These are phyloP conservation scores for Phytophthora cactorum DNA, from an alignment of 352 stramenopile genomes.

Conservation along the genomic window DNA sequence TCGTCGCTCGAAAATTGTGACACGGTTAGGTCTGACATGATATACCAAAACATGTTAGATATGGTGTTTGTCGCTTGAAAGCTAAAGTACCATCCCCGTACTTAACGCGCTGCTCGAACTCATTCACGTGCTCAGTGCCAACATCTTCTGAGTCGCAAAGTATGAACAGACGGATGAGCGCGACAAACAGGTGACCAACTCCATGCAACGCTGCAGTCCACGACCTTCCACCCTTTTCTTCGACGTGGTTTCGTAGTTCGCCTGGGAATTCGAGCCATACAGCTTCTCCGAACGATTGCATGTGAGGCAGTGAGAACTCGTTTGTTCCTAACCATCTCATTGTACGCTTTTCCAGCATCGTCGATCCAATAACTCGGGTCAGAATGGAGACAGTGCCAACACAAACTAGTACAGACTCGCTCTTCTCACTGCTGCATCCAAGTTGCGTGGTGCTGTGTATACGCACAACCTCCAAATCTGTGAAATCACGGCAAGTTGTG, in stretches of 20 bases:
- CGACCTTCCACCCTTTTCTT: conserved; percentile 32
- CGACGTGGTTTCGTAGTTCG: conserved; percentile 46
- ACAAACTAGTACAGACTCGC: conserved; percentile 43
- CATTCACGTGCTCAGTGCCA: conserved; percentile 85
- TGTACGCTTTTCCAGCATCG: conserved; percentile 83
- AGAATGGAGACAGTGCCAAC: conserved; percentile 81
- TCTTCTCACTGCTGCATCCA: neutral
- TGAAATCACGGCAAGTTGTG: conserved; percentile 87
- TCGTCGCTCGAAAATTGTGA: conserved; percentile 90
- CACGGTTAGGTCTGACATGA: conserved; percentile 60
- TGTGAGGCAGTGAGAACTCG: conserved; percentile 95
- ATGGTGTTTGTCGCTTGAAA: neutral
- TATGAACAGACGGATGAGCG: conserved; percentile 94
- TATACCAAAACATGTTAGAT: conserved; percentile 10
- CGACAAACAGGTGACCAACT: conserved; percentile 92
- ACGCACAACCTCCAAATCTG: conserved; percentile 87
- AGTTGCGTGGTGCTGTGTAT: conserved; percentile 42
- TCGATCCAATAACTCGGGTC: conserved; percentile 86
- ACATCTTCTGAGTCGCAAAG: conserved; percentile 88
- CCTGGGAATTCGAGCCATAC: conserved; percentile 95
- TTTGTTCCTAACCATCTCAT: conserved; percentile 80
- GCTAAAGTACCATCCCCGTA: conserved; percentile 23
- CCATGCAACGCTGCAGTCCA: conserved; percentile 75
- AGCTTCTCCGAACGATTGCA: conserved; percentile 95
- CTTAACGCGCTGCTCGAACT: conserved; percentile 67